Evolutionary conservation across 306 rosid species (phyloP), one percentile per base, ranked within the genome.

Genomic region (Trifolium repens): DNA sequence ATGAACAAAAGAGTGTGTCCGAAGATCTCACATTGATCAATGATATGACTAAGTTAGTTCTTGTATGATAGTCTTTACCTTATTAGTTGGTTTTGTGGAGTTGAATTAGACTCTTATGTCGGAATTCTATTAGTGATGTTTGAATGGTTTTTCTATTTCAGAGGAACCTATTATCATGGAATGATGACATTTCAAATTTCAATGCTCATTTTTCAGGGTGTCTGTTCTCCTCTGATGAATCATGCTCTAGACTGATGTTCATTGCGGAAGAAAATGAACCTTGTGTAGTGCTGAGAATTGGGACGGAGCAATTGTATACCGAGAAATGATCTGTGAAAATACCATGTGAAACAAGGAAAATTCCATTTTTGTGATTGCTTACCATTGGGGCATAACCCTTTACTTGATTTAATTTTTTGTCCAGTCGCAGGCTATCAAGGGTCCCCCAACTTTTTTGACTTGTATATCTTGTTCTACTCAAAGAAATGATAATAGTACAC

Each of bases 321-420:
- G 59, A 39, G 64, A 9, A 63, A 27, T 43, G 43, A 44, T 16
- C 22, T 65, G 24, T 54, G 74, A 78, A 53, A 34, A 54, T 16
- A 52, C 72, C 64, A 5, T 32, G 13, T 57, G 68, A 43, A 37
- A 24, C 58, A 59, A 71, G 27, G 62, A 26, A 54, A 57, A 65
- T 78, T 75, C 44, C 74, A 66, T 32, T 85, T 80, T 84, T 76
- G 84, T 73, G 60, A 78, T 74, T 67, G 82, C 61, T 53, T 78
- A 67, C 75, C 39, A 57, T 5, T 12, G 16, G 67, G 63, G 77
- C 69, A 66, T 64, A 72, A 46, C 71, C 54, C 40, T 67, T 35
- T 35, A 9, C 17, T 19, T 30, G 27, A 24, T 69, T 60, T 73
- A 70, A 49, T 60, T 68, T 32, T 68, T 67, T 54, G 74, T 49